These are phyloP conservation scores for Kurtzmaniella natalensis DNA, from an alignment of 1,139 yeast genomes.

Conservation along the genomic window DNA sequence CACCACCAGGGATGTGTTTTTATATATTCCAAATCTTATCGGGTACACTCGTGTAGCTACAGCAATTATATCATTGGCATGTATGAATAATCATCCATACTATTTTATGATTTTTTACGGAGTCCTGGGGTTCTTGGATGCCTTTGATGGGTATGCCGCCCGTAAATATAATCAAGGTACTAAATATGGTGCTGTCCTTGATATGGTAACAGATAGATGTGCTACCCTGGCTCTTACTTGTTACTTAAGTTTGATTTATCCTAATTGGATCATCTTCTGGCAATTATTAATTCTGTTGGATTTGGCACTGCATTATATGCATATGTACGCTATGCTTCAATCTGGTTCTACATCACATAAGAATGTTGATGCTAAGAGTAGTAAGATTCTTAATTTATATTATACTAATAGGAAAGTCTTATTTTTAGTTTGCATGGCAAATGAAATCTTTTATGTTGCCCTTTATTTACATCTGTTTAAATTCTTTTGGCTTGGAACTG, in stretches of 20 bases:
- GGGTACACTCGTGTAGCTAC: slow-evolving; percentile 83
- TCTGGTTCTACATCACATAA: slow-evolving; percentile 83
- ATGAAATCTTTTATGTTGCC: slow-evolving; percentile 90
- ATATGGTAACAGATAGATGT: slow-evolving; percentile 98
- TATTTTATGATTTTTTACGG: slow-evolving; percentile 76
- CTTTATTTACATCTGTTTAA: slow-evolving; percentile 71
- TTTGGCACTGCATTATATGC: slow-evolving; percentile 95
- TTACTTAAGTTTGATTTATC: slow-evolving; percentile 77
- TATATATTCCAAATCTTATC: slow-evolving; percentile 85
- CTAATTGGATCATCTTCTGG: slow-evolving; percentile 61
- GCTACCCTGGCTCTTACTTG: slow-evolving; percentile 90
- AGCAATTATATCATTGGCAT: slow-evolving; percentile 71
- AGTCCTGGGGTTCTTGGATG: slow-evolving; percentile 87
- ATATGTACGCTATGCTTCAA: slow-evolving; percentile 91
- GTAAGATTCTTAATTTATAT: slow-evolving; percentile 73
- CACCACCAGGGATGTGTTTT: slow-evolving; percentile 51
- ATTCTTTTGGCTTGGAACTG: slow-evolving; percentile 63
- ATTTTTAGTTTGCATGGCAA: slow-evolving; percentile 85
- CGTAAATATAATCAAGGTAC: slow-evolving; percentile 86
- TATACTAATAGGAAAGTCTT: slow-evolving; percentile 82
- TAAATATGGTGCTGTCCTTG: slow-evolving; percentile 91
- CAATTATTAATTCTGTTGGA: slow-evolving; percentile 85
- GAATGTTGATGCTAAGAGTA: slow-evolving; percentile 67
- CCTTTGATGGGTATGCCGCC: slow-evolving; percentile 96
- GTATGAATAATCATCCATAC: slow-evolving; percentile 82